Percentiles rank a stretch among this genome's conserved stretches.
Evolutionary conservation across 148 eudicot species (phyloP).

Genomic region (Chenopodium formosanum): DNA sequence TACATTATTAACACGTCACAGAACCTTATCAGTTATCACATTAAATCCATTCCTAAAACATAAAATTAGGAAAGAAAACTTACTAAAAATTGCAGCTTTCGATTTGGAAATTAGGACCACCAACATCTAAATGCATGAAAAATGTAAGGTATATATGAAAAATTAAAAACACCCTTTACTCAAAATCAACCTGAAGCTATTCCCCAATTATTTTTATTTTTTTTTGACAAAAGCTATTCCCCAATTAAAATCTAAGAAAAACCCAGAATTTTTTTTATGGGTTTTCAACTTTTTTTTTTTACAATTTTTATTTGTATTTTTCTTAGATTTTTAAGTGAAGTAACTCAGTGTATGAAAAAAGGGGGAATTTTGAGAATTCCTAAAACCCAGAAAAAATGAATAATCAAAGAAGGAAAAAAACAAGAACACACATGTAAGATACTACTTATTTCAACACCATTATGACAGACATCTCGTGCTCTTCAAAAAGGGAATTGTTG

Average conservation of each 20-base stretch:
- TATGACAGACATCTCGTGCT: slow-evolving; percentile 48
- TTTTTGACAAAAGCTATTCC: neutral
- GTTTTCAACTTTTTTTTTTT: slow-evolving; percentile 7
- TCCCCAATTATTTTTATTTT: neutral
- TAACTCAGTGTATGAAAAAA: neutral
- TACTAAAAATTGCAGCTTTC: slow-evolving; percentile 34
- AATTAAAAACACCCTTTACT: slow-evolving; percentile 22
- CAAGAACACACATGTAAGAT: slow-evolving; percentile 20
- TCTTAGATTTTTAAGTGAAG: slow-evolving; percentile 14
- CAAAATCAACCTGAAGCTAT: slow-evolving; percentile 13
- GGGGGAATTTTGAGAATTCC: neutral
- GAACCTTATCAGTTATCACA: slow-evolving; percentile 8
- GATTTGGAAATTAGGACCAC: slow-evolving; percentile 23
- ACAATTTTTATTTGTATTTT: neutral
- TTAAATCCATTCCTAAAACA: slow-evolving; percentile 16
- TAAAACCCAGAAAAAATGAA: neutral
- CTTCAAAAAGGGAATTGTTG: slow-evolving; percentile 24
- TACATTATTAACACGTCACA: slow-evolving; percentile 1
- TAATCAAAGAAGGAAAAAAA: neutral
- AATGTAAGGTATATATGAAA: slow-evolving; percentile 25
- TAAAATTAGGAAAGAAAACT: slow-evolving; percentile 17
- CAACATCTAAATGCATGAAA: slow-evolving; percentile 17
- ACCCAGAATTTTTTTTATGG: slow-evolving; percentile 15
- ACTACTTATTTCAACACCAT: slow-evolving; percentile 34
- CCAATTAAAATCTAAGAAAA: slow-evolving; percentile 12